These are phyloP conservation scores for Russula dissimulans DNA, from an alignment of 768 basidiomycete species.

Conservation along the genomic window DNA sequence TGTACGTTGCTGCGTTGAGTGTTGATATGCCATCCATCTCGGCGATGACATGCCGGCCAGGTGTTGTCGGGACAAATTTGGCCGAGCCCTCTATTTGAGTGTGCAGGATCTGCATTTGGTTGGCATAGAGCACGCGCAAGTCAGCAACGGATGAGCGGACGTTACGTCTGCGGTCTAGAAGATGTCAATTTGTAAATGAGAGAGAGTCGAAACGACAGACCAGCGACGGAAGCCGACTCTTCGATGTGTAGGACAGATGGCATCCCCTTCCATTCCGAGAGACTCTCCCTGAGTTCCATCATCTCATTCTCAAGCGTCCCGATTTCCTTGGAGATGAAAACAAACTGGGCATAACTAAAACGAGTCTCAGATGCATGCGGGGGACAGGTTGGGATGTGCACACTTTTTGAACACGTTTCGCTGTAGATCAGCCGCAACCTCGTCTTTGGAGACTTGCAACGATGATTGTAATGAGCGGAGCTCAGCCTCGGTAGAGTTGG, in stretches of 20 bases:
- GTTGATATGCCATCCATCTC: slow-evolving; percentile 78
- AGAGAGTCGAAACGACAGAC: slow-evolving; percentile 24
- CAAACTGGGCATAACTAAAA: slow-evolving; percentile 89
- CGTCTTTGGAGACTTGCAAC: slow-evolving; percentile 57
- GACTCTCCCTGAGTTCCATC: slow-evolving; percentile 89
- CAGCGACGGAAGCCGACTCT: slow-evolving; percentile 59
- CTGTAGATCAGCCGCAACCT: slow-evolving; percentile 74
- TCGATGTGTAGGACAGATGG: slow-evolving; percentile 88
- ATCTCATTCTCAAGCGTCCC: slow-evolving; percentile 94
- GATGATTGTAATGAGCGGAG: slow-evolving; percentile 69
- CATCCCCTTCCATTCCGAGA: slow-evolving; percentile 94
- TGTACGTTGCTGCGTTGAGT: slow-evolving; percentile 93
- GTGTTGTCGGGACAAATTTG: slow-evolving; percentile 86
- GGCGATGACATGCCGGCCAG: slow-evolving; percentile 83
- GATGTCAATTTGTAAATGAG: slow-evolving; percentile 6
- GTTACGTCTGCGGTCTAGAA: slow-evolving; percentile 43
- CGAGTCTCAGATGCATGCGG: not conserved
- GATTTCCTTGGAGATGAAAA: slow-evolving; percentile 94
- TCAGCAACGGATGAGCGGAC: slow-evolving; percentile 92
- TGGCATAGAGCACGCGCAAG: slow-evolving; percentile 86
- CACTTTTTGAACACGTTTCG: slow-evolving; percentile 96
- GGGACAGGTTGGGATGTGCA: slow-evolving; percentile 25
- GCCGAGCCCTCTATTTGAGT: slow-evolving; percentile 87
- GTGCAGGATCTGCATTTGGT: slow-evolving; percentile 88
- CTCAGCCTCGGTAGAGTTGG: slow-evolving; percentile 83